Percentiles rank a stretch among this genome's conserved stretches.
Conservation (phyloP, 495 filamentous ascomycete genomes). For the Pyronema omphalodes region DNA sequence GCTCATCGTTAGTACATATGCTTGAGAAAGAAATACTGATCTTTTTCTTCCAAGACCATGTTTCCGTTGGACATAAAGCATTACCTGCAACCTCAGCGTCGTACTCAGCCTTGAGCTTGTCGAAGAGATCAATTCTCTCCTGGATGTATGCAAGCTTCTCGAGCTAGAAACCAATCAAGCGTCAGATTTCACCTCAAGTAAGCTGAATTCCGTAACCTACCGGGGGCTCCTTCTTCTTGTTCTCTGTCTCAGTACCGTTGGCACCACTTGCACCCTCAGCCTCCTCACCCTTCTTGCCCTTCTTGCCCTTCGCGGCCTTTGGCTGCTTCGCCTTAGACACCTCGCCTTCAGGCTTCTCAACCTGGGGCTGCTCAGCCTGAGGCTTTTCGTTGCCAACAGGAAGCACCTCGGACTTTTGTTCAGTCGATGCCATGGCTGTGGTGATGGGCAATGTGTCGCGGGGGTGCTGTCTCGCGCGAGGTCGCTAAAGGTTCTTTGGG, state of each 20-base stretch:
- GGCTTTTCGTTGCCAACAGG: too few relatives aligned
- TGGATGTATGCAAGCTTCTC: slow-evolving; percentile 58
- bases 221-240: too few relatives aligned
- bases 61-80: too few relatives aligned
- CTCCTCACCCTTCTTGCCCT: slow-evolving; percentile 27
- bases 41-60: too few relatives aligned
- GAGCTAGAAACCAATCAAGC: slow-evolving; percentile 27
- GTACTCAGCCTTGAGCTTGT: slow-evolving; percentile 65
- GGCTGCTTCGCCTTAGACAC: too few relatives aligned
- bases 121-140: slow-evolving; percentile 69
- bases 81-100: slow-evolving; percentile 45
- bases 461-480: too few relatives aligned
- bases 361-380: slow-evolving; percentile 23
- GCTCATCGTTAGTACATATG: background rate
- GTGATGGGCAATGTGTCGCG: background rate
- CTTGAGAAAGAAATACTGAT: background rate
- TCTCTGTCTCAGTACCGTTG: too few relatives aligned
- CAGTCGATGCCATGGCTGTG: slow-evolving; percentile 4
- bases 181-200: slow-evolving; percentile 8
- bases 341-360: too few relatives aligned
- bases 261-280: slow-evolving; percentile 20
- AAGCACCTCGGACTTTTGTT: slow-evolving; percentile 4
- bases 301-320: slow-evolving; percentile 7
- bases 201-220: background rate
- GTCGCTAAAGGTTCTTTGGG: too few relatives aligned